phyloP scores from a whole-genome alignment of 2,329 filamentous ascomycete species.

The Septoria petroselini region DNA sequence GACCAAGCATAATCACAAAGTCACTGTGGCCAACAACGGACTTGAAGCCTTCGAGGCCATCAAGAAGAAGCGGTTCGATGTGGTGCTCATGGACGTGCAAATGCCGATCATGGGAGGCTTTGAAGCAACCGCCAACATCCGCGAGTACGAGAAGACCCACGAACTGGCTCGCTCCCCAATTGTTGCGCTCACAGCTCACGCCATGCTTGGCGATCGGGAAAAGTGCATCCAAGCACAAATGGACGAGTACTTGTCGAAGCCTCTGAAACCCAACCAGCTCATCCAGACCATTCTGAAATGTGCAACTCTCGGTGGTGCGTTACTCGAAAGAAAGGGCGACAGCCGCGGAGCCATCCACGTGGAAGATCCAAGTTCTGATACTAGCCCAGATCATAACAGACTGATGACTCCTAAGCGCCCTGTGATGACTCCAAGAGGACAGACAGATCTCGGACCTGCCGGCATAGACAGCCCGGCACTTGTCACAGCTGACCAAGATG shows the following conservation, averaged over 20 bases:
- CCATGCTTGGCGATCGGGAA: conserved; percentile 96
- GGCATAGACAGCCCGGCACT: conserved; percentile 63
- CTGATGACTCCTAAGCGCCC: conserved; percentile 46
- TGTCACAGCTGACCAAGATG: conserved; percentile 57
- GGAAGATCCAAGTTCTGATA: conserved; percentile 29
- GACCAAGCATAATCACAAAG: conserved; percentile 90
- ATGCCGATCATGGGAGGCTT: conserved; percentile 99
- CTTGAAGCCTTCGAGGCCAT: conserved; percentile 90
- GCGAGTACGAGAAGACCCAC: conserved; percentile 84
- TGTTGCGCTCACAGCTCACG: conserved; percentile 93
- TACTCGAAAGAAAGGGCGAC: conserved; percentile 70
- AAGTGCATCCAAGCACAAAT: conserved; percentile 98
- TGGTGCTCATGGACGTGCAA: conserved; percentile 98
- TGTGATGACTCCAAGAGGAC: conserved; percentile 59
- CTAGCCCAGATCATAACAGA: conserved; percentile 29
- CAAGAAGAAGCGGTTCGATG: conserved; percentile 88
- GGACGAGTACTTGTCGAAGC: conserved; percentile 98
- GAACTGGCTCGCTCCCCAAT: conserved; percentile 84
- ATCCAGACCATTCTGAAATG: conserved; percentile 98
- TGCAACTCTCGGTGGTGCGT: conserved; percentile 79
- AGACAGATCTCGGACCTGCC: conserved; percentile 65
- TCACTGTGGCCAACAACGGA: conserved; percentile 92
- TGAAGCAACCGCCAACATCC: conserved; percentile 93
- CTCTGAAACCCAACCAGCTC: conserved; percentile 91
- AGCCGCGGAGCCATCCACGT: conserved; percentile 28